A percentile compares a stretch with the other conserved stretches of the same genome.
Conservation (phyloP, 2,329 filamentous ascomycete species). For the Sporothrix inflata region DNA sequence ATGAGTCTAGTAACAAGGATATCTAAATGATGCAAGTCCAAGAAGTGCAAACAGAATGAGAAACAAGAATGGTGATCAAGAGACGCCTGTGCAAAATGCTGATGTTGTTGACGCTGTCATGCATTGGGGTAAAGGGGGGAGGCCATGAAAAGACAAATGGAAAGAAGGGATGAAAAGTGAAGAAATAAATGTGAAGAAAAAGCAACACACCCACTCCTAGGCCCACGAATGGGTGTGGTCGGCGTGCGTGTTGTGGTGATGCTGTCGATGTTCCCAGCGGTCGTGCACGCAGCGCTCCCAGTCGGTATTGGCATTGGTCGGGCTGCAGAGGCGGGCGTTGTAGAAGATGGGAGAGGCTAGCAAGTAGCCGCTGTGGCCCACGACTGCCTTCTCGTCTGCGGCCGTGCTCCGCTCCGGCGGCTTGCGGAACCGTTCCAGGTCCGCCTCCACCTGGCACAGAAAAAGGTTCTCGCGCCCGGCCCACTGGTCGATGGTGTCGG, state of each 20-base stretch:
- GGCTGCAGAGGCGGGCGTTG: constrained; percentile 23
- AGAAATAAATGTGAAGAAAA: neutral
- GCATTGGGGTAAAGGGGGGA: neutral
- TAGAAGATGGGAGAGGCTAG: constrained; percentile 19
- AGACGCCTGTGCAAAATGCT: neutral
- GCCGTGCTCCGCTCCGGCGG: neutral
- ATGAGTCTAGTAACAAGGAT: neutral
- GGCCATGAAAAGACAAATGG: neutral
- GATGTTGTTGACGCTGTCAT: neutral
- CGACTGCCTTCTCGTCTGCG: neutral
- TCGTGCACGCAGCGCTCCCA: constrained; percentile 23
- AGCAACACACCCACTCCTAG: neutral
- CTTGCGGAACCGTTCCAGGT: constrained; percentile 47
- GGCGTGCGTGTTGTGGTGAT: neutral
- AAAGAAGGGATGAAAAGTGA: neutral
- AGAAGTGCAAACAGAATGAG: constrained; percentile 13
- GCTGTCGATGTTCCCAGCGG: constrained; percentile 18
- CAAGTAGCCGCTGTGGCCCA: constrained; percentile 19
- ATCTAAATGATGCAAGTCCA: neutral
- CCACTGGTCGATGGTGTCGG: constrained; percentile 64
- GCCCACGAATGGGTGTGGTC: neutral
- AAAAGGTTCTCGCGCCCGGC: constrained; percentile 58
- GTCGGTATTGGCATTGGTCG: constrained; percentile 8
- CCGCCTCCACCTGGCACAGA: constrained; percentile 63
- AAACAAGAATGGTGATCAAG: neutral